Evolutionary conservation across 1,284 basidiomycete species (phyloP).

Genomic region (Trichosporon faecale): DNA sequence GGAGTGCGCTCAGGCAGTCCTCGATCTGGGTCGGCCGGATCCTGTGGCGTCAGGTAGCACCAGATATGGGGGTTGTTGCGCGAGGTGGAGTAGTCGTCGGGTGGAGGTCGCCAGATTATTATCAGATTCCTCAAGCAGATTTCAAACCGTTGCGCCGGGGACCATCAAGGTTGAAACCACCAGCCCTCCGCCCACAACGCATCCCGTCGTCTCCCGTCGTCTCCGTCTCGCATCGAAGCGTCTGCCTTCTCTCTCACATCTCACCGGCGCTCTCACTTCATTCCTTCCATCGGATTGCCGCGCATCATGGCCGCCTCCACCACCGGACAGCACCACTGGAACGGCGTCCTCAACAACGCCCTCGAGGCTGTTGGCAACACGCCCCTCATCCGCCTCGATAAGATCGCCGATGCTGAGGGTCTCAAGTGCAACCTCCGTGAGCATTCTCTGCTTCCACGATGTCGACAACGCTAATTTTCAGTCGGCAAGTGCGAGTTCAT

Average conservation of each 20-base stretch:
- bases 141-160: background rate
- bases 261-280: background rate
- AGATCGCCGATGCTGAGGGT: constrained; percentile 68
- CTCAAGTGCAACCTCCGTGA: constrained; percentile 85
- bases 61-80: background rate
- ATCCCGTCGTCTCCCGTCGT: background rate
- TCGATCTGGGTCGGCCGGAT: constrained; percentile 5
- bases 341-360: constrained; percentile 65
- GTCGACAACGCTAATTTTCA: constrained; percentile 42
- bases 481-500: constrained; percentile 89
- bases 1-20: background rate
- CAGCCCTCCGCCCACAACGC: background rate
- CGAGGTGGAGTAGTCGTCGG: background rate
- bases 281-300: background rate
- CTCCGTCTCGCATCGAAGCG: background rate
- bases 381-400: constrained; percentile 81
- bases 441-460: constrained; percentile 36
- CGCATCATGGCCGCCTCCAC: constrained; percentile 15
- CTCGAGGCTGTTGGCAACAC: constrained; percentile 86
- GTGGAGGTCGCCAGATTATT: constrained; percentile 2
- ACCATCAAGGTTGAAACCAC: background rate
- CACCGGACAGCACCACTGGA: constrained; percentile 41
- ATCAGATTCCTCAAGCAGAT: constrained; percentile 9
- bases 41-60: constrained; percentile 8
- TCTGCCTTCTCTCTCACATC: background rate